phyloP scores from a whole-genome alignment of 495 filamentous ascomycete species.

The Hapsidospora chrysogenum region DNA sequence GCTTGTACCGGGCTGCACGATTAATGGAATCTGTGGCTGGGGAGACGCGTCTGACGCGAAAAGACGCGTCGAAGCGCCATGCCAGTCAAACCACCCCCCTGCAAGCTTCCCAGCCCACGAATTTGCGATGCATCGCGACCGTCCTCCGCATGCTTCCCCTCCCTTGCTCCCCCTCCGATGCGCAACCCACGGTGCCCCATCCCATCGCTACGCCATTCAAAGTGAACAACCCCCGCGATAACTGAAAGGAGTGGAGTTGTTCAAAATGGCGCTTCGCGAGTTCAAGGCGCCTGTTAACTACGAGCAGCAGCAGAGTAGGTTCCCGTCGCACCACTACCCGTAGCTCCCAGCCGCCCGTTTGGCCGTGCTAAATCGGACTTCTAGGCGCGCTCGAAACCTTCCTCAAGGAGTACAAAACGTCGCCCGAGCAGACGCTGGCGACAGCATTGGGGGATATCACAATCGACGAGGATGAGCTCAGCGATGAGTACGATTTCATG shows the following conservation, averaged over 20 bases:
- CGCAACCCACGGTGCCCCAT: background rate
- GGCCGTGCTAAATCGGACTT: constrained; percentile 6
- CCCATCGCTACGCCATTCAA: too few relatives aligned
- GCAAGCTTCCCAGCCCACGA: constrained; percentile 4
- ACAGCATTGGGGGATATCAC: constrained; percentile 68
- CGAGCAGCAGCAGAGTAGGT: constrained; percentile 59
- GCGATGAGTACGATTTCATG: constrained; percentile 92
- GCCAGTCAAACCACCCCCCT: background rate
- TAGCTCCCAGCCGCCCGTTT: too few relatives aligned
- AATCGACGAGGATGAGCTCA: constrained; percentile 74
- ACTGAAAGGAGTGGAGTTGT: background rate
- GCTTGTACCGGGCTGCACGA: background rate
- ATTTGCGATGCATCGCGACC: constrained; percentile 2
- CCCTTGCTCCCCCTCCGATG: background rate
- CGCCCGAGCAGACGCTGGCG: constrained; percentile 53
- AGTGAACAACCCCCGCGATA: background rate
- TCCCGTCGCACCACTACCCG: too few relatives aligned
- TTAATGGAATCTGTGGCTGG: background rate
- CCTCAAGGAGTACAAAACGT: constrained; percentile 71
- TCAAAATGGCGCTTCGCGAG: constrained; percentile 60
- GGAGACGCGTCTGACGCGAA: background rate
- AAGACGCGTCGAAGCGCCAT: background rate
- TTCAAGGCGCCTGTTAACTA: constrained; percentile 69
- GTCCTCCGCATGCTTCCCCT: too few relatives aligned
- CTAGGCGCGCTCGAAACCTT: constrained; percentile 77